Percentiles rank a stretch among this genome's conserved stretches.
phyloP scores from a whole-genome alignment of 495 filamentous ascomycete genomes.

The Aspergillus hancockii region DNA sequence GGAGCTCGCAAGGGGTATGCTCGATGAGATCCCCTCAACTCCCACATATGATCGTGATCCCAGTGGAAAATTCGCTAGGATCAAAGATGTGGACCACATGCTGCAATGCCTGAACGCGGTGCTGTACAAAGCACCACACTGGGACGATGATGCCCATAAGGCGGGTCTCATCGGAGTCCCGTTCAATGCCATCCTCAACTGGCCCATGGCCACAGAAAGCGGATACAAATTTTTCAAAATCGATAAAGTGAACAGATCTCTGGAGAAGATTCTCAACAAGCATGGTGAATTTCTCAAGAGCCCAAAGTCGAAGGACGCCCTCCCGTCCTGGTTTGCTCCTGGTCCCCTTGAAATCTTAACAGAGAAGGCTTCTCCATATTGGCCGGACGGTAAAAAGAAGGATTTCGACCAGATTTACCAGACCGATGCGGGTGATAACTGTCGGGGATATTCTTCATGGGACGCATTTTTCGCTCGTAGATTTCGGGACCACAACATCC shows the following conservation, averaged over 20 bases:
- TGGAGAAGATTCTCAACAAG: slow-evolving; percentile 59
- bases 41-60: slow-evolving; percentile 56
- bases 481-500: slow-evolving; percentile 43
- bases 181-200: slow-evolving; percentile 60
- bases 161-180: slow-evolving; percentile 60
- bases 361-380: not conserved
- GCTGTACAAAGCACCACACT: slow-evolving; percentile 51
- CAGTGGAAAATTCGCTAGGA: slow-evolving; percentile 46
- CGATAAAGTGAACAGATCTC: slow-evolving; percentile 54
- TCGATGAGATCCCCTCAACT: slow-evolving; percentile 56
- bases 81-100: slow-evolving; percentile 58
- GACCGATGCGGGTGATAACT: slow-evolving; percentile 43
- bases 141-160: slow-evolving; percentile 36
- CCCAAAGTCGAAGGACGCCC: slow-evolving; percentile 34
- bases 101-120: slow-evolving; percentile 56
- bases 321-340: slow-evolving; percentile 45
- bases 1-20: slow-evolving; percentile 42
- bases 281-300: slow-evolving; percentile 53
- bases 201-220: slow-evolving; percentile 59
- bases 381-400: slow-evolving; percentile 1
- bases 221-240: slow-evolving; percentile 58
- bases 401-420: slow-evolving; percentile 7
- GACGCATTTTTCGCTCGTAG: slow-evolving; percentile 66
- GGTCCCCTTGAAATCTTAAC: not conserved
- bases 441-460: slow-evolving; percentile 59